phyloP scores from a whole-genome alignment of 345 rosid species.

The Salix udensis region DNA sequence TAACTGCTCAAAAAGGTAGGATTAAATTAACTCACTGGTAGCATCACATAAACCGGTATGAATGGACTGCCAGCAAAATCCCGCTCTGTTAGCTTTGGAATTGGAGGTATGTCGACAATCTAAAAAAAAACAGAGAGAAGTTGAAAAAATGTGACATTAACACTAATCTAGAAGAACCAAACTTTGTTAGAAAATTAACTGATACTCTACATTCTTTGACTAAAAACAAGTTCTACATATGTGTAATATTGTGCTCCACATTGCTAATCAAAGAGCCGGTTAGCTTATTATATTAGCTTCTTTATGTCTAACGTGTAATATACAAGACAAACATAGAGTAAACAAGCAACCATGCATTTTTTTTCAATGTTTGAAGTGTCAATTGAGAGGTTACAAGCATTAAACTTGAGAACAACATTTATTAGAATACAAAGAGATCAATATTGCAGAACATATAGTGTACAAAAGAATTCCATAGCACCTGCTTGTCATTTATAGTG shows the following conservation, averaged over 20 bases:
- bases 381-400: background rate
- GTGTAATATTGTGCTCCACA: background rate
- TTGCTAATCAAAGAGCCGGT: background rate
- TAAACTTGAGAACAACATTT: constrained; percentile 5
- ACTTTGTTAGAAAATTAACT: background rate
- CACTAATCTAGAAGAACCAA: background rate
- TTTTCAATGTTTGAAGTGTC: constrained; percentile 2
- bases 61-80: constrained; percentile 79
- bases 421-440: constrained; percentile 1
- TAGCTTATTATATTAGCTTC: background rate
- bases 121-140: constrained; percentile 20
- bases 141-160: background rate
- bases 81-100: constrained; percentile 59
- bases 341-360: background rate
- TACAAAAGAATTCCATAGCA: constrained; percentile 17
- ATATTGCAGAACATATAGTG: background rate
- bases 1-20: background rate
- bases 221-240: background rate
- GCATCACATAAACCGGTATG: constrained; percentile 92
- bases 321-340: background rate
- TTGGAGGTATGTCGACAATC: constrained; percentile 52
- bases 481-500: constrained; percentile 67
- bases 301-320: background rate
- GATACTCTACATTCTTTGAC: background rate
- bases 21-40: constrained; percentile 62